A percentile compares a stretch with the other conserved stretches of the same genome.
Conservation (phyloP, 768 basidiomycete genomes). For the Rhizopogon vinicolor region DNA sequence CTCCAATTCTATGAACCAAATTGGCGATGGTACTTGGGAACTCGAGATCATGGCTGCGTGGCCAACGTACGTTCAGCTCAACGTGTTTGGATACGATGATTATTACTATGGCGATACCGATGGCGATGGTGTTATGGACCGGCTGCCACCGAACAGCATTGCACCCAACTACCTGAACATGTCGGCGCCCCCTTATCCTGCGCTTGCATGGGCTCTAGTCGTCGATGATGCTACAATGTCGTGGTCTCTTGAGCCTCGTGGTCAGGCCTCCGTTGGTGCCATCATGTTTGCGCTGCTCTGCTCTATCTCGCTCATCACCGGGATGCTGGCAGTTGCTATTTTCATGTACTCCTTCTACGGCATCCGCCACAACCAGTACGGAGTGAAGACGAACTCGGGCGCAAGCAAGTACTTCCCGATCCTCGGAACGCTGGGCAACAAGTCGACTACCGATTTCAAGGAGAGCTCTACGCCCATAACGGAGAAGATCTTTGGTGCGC, state of each 20-base stretch:
- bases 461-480: slow-evolving; percentile 49
- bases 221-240: slow-evolving; percentile 74
- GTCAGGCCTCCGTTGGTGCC: slow-evolving; percentile 73
- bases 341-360: slow-evolving; percentile 98
- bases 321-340: slow-evolving; percentile 70
- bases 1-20: slow-evolving; percentile 59
- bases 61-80: slow-evolving; percentile 88
- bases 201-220: slow-evolving; percentile 81
- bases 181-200: slow-evolving; percentile 83
- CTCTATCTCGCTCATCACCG: slow-evolving; percentile 81
- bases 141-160: slow-evolving; percentile 82
- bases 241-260: slow-evolving; percentile 81
- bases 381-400: slow-evolving; percentile 69
- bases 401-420: slow-evolving; percentile 87
- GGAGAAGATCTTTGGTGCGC: slow-evolving; percentile 63
- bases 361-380: slow-evolving; percentile 91
- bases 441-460: slow-evolving; percentile 69
- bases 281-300: slow-evolving; percentile 85
- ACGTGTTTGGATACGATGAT: slow-evolving; percentile 87
- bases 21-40: slow-evolving; percentile 68
- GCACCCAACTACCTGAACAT: slow-evolving; percentile 89
- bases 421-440: slow-evolving; percentile 58
- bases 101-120: slow-evolving; percentile 93
- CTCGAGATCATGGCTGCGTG: slow-evolving; percentile 86
- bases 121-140: slow-evolving; percentile 83